These are phyloP conservation scores for Suillus tomentosus DNA, from an alignment of 768 basidiomycete genomes.

Conservation along the genomic window DNA sequence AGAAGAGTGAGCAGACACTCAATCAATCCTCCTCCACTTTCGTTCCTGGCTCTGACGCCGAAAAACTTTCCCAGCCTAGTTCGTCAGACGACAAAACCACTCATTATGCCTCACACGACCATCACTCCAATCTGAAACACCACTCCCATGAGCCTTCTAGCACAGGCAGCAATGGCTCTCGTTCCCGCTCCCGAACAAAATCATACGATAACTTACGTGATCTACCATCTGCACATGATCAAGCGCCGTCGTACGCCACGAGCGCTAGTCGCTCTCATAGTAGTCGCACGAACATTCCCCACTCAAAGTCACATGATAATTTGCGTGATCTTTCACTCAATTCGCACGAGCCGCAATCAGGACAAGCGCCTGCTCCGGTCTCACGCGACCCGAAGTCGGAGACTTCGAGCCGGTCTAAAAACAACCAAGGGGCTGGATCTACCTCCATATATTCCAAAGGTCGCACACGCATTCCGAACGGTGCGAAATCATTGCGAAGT, in stretches of 20 bases:
- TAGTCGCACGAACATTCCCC: neutral
- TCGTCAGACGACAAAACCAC: conserved; percentile 11
- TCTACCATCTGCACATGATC: conserved; percentile 17
- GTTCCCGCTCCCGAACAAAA: conserved; percentile 23
- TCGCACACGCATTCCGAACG: neutral
- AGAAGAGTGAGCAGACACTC: conserved; percentile 26
- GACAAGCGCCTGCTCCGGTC: neutral
- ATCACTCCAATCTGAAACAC: conserved; percentile 20
- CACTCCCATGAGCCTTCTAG: conserved; percentile 17
- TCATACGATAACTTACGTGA: conserved; percentile 27
- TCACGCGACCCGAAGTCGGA: neutral
- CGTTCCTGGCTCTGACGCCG: conserved; percentile 13
- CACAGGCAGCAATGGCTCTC: conserved; percentile 18
- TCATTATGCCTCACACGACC: conserved; percentile 11
- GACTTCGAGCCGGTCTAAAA: conserved; percentile 6
- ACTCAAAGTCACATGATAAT: conserved; percentile 5
- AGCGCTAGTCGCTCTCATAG: conserved; percentile 12
- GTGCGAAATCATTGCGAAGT: conserved; percentile 11
- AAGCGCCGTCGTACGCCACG: conserved; percentile 2
- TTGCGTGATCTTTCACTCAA: neutral
- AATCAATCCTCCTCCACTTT: conserved; percentile 18
- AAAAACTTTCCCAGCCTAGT: conserved; percentile 18
- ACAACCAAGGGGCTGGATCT: conserved; percentile 2
- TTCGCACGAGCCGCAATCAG: neutral
- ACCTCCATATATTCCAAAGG: conserved; percentile 9